Evolutionary conservation across 129 eudicot genomes (phyloP), one percentile per base, ranked within the genome.

Genomic region (Dittrichia graveolens): DNA sequence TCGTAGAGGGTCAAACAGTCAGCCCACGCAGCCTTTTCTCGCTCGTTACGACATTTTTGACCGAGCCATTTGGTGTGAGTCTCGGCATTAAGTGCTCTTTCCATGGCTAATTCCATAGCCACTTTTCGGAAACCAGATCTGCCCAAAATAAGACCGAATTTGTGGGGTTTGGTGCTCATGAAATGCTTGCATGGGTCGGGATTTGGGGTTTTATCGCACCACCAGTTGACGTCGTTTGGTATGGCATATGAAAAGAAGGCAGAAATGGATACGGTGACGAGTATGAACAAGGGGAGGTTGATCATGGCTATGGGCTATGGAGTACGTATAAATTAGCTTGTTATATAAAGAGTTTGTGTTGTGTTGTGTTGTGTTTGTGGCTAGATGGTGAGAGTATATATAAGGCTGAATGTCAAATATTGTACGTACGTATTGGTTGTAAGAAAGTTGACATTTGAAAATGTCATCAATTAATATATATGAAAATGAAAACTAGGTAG

Each of bases 141-240:
- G 4, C 52, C 24, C 19, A 78, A 76, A 53, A 53, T 31, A 24
- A 79, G 77, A 15, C 67, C 77, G 13, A 43, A 48, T 39, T 78
- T 81, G 43, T 38, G 71, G 0, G 73, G 46, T 47, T 77, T 77
- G 5, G 42, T 57, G 78, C 61, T 70, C 85, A 90, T 85, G 81
- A 78, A 83, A 60, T 87, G 76, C 53, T 84, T 87, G 84, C 96
- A 90, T 73, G 83, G 91, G 24, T 85, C 84, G 0, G 94, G 94
- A 78, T 90, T 63, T 0, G 96, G 96, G 31, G 94, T 90, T 64
- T 81, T 62, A 75, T 79, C 65, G 71, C 96, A 90, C 96, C 96
- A 90, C 84, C 79, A 70, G 79, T 71, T 71, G 18, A 83, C n/a
- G 86, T 83, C 91, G 31, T 72, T 65, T 0, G 66, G 81, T 53